Evolutionary conservation across 768 basidiomycete genomes (phyloP).

Genomic region (Mycena maculata): DNA sequence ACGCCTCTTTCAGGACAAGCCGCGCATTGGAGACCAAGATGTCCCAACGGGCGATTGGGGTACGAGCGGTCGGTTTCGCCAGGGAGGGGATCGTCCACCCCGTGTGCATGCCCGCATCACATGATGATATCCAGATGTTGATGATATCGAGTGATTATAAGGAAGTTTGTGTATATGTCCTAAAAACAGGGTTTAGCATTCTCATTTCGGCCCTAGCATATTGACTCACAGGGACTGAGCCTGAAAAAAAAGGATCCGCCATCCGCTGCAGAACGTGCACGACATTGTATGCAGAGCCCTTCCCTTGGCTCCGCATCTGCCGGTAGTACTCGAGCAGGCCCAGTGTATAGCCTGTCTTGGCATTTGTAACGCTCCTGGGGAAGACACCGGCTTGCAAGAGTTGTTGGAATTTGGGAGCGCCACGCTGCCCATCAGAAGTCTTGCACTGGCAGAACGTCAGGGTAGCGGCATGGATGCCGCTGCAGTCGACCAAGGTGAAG

Average conservation of each 20-base stretch:
- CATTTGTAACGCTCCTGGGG: constrained; percentile 10
- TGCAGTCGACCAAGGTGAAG: constrained; percentile 22
- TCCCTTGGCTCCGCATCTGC: constrained; percentile 20
- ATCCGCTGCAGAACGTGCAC: constrained; percentile 23
- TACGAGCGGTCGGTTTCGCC: constrained; percentile 18
- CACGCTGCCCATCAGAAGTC: background rate
- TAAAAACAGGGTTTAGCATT: background rate
- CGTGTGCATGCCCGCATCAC: constrained; percentile 12
- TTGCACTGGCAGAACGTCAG: constrained; percentile 18
- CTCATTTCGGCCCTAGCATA: background rate
- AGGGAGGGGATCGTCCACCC: constrained; percentile 8
- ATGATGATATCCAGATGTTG: constrained; percentile 13
- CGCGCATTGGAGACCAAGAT: constrained; percentile 5
- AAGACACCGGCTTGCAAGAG: constrained; percentile 18
- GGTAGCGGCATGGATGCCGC: constrained; percentile 28
- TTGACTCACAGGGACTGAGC: constrained; percentile 16
- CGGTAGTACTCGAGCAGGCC: constrained; percentile 16
- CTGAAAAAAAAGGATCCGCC: constrained; percentile 22
- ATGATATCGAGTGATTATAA: constrained; percentile 7
- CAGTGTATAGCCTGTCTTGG: constrained; percentile 22
- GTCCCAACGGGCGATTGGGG: constrained; percentile 11
- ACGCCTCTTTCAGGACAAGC: constrained; percentile 24
- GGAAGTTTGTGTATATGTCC: constrained; percentile 22
- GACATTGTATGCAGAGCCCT: constrained; percentile 22
- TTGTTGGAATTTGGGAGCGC: constrained; percentile 8